Evolutionary conservation across 2,329 filamentous ascomycete genomes (phyloP), one percentile per base, ranked within the genome.

Genomic region (Gremmenia infestans): DNA sequence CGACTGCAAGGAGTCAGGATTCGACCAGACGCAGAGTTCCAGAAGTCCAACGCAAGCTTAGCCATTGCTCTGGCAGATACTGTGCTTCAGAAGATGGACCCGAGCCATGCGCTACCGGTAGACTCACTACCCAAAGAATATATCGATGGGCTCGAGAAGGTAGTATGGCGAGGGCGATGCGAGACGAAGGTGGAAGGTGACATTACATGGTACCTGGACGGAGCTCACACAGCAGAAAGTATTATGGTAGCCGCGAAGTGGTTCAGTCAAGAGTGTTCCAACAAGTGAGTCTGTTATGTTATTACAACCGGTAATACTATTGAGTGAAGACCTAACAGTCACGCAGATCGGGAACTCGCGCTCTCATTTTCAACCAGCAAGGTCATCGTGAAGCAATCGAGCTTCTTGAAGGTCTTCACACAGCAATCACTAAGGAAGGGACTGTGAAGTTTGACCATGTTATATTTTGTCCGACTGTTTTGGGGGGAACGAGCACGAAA

Each of bases 221-320:
- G 94, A 8, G 94, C 91, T 2, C 94, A 99, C 72, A 99, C 93
- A 0, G 78, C 88, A 3, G 93, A 97, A 68, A 97, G 91, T 69
- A 86, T 99, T 53, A 82, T 87, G 60, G 81, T 90, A 62, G 90
- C 91, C 4, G 86, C 86, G 0, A 81, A 82, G 59, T 97, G 92
- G 92, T 97, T 96, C 67, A 81, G 83, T 2, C 71, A 71, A 9
- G 77, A 81, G 64, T 74, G 64, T 42, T 60, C 55, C 50, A 52
- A 59, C 17, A 68, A n/a, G 67, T 70, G 32, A 58, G 70, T 71
- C 66, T 22, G 12, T 46, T 12, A 9, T 35, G 5, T 11, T 52
- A 15, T 14, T 32, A 8, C 28, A 9, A 2, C 11, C 8, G 28
- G 28, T 3, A 32, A 32, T 32, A 11, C 7, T 36, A 43, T 5